These are phyloP conservation scores for Boletus insuetus DNA, from an alignment of 768 basidiomycete species.

Conservation along the genomic window DNA sequence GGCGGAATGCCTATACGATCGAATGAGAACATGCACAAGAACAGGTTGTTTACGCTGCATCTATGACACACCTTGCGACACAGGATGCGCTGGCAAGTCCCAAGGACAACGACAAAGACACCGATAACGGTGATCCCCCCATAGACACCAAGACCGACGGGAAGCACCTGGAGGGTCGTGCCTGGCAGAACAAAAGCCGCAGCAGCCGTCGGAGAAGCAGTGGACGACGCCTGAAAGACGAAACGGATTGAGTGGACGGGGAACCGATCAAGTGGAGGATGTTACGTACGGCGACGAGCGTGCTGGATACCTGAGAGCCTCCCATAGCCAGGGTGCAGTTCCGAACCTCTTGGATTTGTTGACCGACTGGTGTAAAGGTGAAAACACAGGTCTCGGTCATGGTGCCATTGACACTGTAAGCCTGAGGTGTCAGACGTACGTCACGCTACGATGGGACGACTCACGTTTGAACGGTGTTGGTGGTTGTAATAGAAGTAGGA, in stretches of 20 bases:
- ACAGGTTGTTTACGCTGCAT: not conserved
- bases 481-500: slow-evolving; percentile 37
- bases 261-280: too few relatives aligned
- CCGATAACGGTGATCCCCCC: slow-evolving; percentile 85
- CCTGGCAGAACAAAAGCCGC: slow-evolving; percentile 66
- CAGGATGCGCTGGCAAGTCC: slow-evolving; percentile 84
- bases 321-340: slow-evolving; percentile 46
- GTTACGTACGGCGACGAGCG: slow-evolving; percentile 10
- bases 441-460: slow-evolving; percentile 10
- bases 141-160: slow-evolving; percentile 81
- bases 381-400: slow-evolving; percentile 59
- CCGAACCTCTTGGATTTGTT: slow-evolving; percentile 51
- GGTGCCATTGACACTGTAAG: slow-evolving; percentile 46
- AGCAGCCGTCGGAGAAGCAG: slow-evolving; percentile 26
- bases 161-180: slow-evolving; percentile 68
- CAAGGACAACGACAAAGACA: slow-evolving; percentile 75
- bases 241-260: not conserved
- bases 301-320: slow-evolving; percentile 7
- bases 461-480: slow-evolving; percentile 39
- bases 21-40: not conserved
- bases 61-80: slow-evolving; percentile 66
- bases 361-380: slow-evolving; percentile 52
- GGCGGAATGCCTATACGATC: slow-evolving; percentile 60
- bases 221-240: slow-evolving; percentile 22
- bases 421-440: not conserved